phyloP scores from a whole-genome alignment of 2,329 filamentous ascomycete genomes.

The Neoarthrinium moseri region DNA sequence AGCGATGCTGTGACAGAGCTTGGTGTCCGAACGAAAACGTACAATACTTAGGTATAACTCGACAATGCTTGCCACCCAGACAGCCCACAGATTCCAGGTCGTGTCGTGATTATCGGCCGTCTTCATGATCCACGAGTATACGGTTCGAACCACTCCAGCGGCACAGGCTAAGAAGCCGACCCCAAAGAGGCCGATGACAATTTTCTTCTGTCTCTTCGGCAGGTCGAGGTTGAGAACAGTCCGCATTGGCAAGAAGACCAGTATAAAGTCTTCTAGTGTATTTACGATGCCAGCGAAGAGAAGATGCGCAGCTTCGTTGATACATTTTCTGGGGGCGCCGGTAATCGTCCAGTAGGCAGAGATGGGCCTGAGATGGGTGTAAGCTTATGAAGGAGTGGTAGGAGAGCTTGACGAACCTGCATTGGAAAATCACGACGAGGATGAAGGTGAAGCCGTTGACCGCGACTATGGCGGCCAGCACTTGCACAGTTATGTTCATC shows the following conservation, averaged over 20 bases:
- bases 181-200: slow-evolving; percentile 46
- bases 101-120: slow-evolving; percentile 27
- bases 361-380: slow-evolving; percentile 28
- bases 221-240: slow-evolving; percentile 44
- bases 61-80: slow-evolving; percentile 33
- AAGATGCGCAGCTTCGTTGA: slow-evolving; percentile 49
- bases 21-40: slow-evolving; percentile 14
- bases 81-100: slow-evolving; percentile 34
- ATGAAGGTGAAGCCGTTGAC: slow-evolving; percentile 33
- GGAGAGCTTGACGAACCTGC: slow-evolving; percentile 27
- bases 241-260: slow-evolving; percentile 50
- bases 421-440: slow-evolving; percentile 35
- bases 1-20: too few relatives aligned
- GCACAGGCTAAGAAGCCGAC: slow-evolving; percentile 46
- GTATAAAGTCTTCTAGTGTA: slow-evolving; percentile 56
- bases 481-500: slow-evolving; percentile 27
- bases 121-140: slow-evolving; percentile 30
- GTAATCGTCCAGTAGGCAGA: slow-evolving; percentile 37
- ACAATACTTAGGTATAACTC: slow-evolving; percentile 44
- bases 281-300: slow-evolving; percentile 57
- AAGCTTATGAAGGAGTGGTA: slow-evolving; percentile 25
- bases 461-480: slow-evolving; percentile 27
- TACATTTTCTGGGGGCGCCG: slow-evolving; percentile 33
- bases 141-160: slow-evolving; percentile 35
- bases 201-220: slow-evolving; percentile 42